Evolutionary conservation across 1,284 basidiomycete genomes (phyloP), one percentile per base, ranked within the genome.

Genomic region (Peniophora sp.): DNA sequence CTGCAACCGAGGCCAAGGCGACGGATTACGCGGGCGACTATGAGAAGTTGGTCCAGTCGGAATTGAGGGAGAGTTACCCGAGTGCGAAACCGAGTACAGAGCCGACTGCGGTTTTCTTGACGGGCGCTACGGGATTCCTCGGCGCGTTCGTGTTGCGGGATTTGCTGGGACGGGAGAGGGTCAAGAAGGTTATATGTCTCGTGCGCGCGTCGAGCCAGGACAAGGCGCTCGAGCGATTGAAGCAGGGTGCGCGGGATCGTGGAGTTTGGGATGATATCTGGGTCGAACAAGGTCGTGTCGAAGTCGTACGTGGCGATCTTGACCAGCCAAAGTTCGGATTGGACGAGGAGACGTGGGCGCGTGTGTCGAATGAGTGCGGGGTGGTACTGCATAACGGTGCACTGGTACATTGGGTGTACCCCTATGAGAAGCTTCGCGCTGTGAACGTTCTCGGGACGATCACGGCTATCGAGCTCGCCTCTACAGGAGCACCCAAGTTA

Each of bases 341-440:
- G 53, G 75, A 74, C 27, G 66, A 79, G 32, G 69, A 67, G 2
- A 72, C 71, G 0, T 99, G 94, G 92, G 65, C 73, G 34, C 71
- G 78, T 20, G 63, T 97, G 12, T 79, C 85, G 0, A 63, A 72
- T 25, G 88, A 96, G 64, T 83, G 86, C 0, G 94, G 98, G 64
- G 83, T 83, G 1, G 76, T 99, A 25, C 65, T 99, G 51, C 97
- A 99, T 67, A 99, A 99, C 61, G 97, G 97, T 45, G 97, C 97
- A 20, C 71, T 99, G 65, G 97, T 93, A 59, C 97, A 99, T 65
- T 99, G 97, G 97, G 92, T 99, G 2, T 99, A 98, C 68, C 93
- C 95, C 0, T 99, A 99, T 69, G 87, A 92, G 65, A 93, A 88
- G 67, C 78, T 99, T 35, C 88, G 95, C 16, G 78, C 87, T 0